phyloP scores from a whole-genome alignment of 306 rosid genomes.

The Arachis hypogaea region DNA sequence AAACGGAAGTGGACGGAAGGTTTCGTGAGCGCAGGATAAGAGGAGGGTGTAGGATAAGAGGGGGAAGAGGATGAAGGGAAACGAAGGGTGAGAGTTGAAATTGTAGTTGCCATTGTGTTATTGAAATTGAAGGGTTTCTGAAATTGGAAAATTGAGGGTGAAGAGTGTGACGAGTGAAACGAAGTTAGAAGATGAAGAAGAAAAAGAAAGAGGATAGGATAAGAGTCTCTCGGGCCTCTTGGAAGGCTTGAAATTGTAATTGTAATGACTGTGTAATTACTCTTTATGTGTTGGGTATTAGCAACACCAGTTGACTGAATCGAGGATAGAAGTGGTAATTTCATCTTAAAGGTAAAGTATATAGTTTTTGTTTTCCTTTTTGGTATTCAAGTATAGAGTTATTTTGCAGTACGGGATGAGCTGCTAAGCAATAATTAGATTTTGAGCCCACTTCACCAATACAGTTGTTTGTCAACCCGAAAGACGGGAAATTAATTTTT shows the following conservation, averaged over 20 bases:
- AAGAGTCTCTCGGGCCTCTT: background rate
- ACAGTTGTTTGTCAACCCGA: too few species aligned
- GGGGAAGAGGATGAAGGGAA: conserved; percentile 50
- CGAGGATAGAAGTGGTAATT: background rate
- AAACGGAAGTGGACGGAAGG: conserved; percentile 56
- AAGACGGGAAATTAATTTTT: too few species aligned
- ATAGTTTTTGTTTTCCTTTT: too few species aligned
- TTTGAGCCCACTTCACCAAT: too few species aligned
- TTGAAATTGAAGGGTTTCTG: conserved; percentile 24
- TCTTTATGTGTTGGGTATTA: background rate
- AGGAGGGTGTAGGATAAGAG: conserved; percentile 45
- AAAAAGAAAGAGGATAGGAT: background rate
- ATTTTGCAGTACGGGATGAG: too few species aligned
- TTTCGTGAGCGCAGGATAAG: conserved; percentile 43
- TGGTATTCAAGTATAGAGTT: too few species aligned
- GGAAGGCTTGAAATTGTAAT: background rate
- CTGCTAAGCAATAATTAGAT: too few species aligned
- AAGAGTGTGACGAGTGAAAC: background rate
- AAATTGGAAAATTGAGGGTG: background rate
- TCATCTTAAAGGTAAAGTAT: too few species aligned
- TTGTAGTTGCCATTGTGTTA: conserved; percentile 47
- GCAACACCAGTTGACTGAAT: background rate
- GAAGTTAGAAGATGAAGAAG: background rate
- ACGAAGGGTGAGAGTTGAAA: conserved; percentile 49
- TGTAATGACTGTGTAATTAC: background rate